Evolutionary conservation across 139 green algal genomes (phyloP), one percentile per base, ranked within the genome.

Genomic region (Tetraselmis chui): DNA sequence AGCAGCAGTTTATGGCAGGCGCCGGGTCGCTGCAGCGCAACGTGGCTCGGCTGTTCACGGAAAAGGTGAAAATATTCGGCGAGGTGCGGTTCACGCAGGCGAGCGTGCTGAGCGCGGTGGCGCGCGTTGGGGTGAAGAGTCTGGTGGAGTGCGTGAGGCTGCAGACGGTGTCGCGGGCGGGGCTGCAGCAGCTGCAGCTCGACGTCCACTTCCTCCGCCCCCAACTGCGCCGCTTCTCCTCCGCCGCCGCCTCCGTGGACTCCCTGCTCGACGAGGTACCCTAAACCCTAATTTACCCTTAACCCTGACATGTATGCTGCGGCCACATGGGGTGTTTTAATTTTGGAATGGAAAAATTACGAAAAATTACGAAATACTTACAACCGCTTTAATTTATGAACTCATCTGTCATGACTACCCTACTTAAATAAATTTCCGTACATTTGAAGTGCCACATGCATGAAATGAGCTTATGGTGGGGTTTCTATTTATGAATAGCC

Each of bases 171-270:
- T 77, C 79, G 28, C 83, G 90, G 5, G 85, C 86, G 0, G 92
- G 87, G 5, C 85, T 96, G 82, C 92, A 95, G 89, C 93, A 97
- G 89, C 82, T 97, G 59, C 94, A 97, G 85, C 84, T 97, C 59
- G 94, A 97, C 84, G 88, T 90, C 29, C 87, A 93, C 77, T 95
- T 91, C 86, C 82, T 97, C 75, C 81, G 90, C 0, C 90, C 87
- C 0, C 76, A 81, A 59, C 86, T 97, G 78, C 83, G 85, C 30
- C 82, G 86, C 29, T 88, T 83, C 74, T 82, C 90, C 45, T 67
- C 45, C 11, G 45, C 45, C 45, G 45, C 18, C 11, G 45, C 5
- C 11, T 67, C 45, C 11, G 45, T 67, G 45, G 45, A 67, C 45
- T 67, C 45, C 11, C 45, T 67, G 11, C 45, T 67, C 11, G 45